Evolutionary conservation across 768 basidiomycete genomes (phyloP), one percentile per base, ranked within the genome.

Genomic region (Tylopilus balloui): DNA sequence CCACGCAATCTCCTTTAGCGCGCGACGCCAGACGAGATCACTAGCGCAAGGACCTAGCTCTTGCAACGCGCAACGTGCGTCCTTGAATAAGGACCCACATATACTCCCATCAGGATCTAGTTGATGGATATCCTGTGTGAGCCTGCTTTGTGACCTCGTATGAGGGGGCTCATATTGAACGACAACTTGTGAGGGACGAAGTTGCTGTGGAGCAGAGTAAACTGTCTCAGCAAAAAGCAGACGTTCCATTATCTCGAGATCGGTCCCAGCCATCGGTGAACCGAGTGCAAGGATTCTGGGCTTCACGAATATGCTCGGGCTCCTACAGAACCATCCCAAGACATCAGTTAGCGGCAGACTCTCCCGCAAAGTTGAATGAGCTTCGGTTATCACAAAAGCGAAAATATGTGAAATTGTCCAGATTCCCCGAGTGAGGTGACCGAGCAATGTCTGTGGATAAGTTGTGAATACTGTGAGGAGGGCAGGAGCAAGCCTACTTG

Each of bases 21-120:
- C 75, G 36, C 74, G 75, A 53, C 81, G 73, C 87, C 85, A 90
- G 42, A 84, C 69, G 29, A 88, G 68, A 55, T 89, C 85, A 31
- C 81, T 73, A 41, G 84, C 87, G 54, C 83, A 88, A 31, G 75
- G 55, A 7, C 88, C 88, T 25, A 90, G 60, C 58, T 86, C 79
- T 23, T 64, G 59, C 29, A 77, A 64, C 17, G 74, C 74, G 55
- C 67, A 62, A 17, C 70, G 73, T 11, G 82, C 78, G 23, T 73
- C 69, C 36, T 61, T 69, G 59, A 81, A 78, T 35, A 79, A 64
- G 29, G 68, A 70, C 37, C 55, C 64, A 50, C 73, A 73, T 25
- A 73, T 52, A 6, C 57, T 42, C 42, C 73, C 73, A 21, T 62
- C 64, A 4, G 68, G 67, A 61, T 79, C 73, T 14, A 80, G 59